Base-by-base conservation (phyloP, 495 filamentous ascomycete genomes). In the Pyronema domesticum region DNA sequence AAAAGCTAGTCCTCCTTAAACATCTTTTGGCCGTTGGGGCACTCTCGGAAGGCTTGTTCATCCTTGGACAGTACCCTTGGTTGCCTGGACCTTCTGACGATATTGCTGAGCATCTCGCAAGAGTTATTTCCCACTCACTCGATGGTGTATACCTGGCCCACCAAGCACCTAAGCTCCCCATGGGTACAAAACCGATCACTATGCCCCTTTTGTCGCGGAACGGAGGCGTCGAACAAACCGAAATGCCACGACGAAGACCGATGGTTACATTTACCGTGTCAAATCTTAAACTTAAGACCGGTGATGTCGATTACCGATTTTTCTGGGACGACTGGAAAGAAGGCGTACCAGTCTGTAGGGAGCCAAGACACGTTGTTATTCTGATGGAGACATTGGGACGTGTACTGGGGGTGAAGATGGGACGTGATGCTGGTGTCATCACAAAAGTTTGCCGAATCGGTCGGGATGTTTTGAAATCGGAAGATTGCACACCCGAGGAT, bases 271-370 rank as follows among this genome's bases (percentile, higher is more conserved):
- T 65, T 34, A 65, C 59, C 3, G 63, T 65, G 9, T 54, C 56
- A 17, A 65, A 61, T 40, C 48, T 65, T 10, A 62, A 62, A 15
- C 54, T 62, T 5, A 61, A 62, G 46, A 59, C 63, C 1, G 63
- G 59, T 10, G 63, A 66, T 42, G 58, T 65, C 13, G 63, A 66
- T 46, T 95, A 94, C 63, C 76, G 83, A 23, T 96, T 93, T 66
- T 99, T 96, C 68, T 95, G 87, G 80, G 89, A 95, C 55, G 89
- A 96, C 53, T 99, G 93, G 93, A 74, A 82, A 8, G 89, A 96
- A 57, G 89, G 87, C 57, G 73, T 96, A 33, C 93, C 93, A 1
- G 69, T 94, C 8, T 96, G 91, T 62, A 88, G 94, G 64, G 82
- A 72, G 3, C 77, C 94, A 6, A 86, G 94, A 58, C 91, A 99